A percentile compares a stretch with the other conserved stretches of the same genome.
phyloP scores from a whole-genome alignment of 495 filamentous ascomycete genomes.

The Penicillium bovifimosum region DNA sequence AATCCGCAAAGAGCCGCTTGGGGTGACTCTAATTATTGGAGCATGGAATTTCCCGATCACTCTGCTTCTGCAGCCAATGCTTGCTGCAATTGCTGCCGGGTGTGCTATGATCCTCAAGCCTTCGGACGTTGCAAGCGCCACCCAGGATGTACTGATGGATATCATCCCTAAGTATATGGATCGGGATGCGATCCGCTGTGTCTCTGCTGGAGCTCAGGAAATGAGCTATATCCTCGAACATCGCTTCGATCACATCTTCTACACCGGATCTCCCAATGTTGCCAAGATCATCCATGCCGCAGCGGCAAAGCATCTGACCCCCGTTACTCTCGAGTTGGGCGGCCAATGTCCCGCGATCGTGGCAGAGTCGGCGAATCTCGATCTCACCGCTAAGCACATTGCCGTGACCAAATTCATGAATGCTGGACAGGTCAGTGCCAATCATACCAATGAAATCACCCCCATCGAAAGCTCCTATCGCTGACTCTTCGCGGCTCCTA shows the following conservation, averaged over 20 bases:
- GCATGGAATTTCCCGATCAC: constrained; percentile 84
- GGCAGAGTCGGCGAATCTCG: constrained; percentile 66
- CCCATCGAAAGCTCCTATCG: no score
- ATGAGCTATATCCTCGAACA: constrained; percentile 67
- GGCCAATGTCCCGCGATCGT: constrained; percentile 82
- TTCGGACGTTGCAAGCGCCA: constrained; percentile 63
- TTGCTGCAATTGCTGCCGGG: constrained; percentile 83
- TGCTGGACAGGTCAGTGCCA: constrained; percentile 55
- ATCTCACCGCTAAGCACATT: constrained; percentile 67
- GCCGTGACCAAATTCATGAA: constrained; percentile 75
- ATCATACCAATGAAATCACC: background rate
- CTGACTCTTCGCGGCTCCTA: background rate
- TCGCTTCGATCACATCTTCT: constrained; percentile 93
- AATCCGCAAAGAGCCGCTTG: constrained; percentile 77
- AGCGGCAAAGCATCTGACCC: constrained; percentile 84
- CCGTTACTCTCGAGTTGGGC: constrained; percentile 76
- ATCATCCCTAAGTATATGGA: constrained; percentile 68
- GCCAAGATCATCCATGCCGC: constrained; percentile 78
- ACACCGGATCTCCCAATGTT: constrained; percentile 69
- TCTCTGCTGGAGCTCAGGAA: constrained; percentile 72
- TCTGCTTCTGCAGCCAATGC: constrained; percentile 63
- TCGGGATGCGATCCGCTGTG: constrained; percentile 55
- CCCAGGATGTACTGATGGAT: constrained; percentile 67
- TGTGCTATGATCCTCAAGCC: constrained; percentile 81
- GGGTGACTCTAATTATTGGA: constrained; percentile 75